Evolutionary conservation across 352 stramenopile genomes (phyloP).

Genomic region (Pythium myriotylum): DNA sequence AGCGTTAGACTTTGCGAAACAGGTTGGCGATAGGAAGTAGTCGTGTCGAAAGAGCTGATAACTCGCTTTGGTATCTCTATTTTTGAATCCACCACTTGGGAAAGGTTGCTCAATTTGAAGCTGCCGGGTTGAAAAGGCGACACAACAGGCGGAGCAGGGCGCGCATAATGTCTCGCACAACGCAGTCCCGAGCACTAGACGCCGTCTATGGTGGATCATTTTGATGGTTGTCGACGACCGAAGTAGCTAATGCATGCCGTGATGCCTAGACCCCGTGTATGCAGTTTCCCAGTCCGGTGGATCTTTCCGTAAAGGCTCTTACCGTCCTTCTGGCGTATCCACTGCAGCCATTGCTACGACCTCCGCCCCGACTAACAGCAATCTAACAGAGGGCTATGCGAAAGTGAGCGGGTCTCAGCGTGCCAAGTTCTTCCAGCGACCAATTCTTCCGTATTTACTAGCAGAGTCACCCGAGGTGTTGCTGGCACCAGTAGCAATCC

Average conservation of each 20-base stretch:
- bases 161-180: conserved; percentile 52
- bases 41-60: background rate
- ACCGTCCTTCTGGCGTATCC: conserved; percentile 12
- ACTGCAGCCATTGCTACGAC: conserved; percentile 26
- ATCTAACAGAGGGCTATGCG: conserved; percentile 38
- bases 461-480: conserved; percentile 87
- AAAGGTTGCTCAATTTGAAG: no score
- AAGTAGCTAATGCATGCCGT: background rate
- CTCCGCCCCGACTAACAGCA: conserved; percentile 30
- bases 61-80: conserved; percentile 9
- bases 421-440: conserved; percentile 90
- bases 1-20: conserved; percentile 65
- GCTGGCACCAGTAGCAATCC: conserved; percentile 60
- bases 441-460: conserved; percentile 88
- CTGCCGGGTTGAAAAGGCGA: background rate
- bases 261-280: conserved; percentile 69
- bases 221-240: no score
- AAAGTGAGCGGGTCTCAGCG: conserved; percentile 72
- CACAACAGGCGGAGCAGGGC: background rate
- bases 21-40: conserved; percentile 9
- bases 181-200: conserved; percentile 70
- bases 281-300: conserved; percentile 69
- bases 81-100: conserved; percentile 3
- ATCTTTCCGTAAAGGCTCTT: conserved; percentile 54
- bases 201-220: conserved; percentile 65